Base-by-base conservation (phyloP, 2,329 filamentous ascomycete species). In the Huntiella abstrusa region DNA sequence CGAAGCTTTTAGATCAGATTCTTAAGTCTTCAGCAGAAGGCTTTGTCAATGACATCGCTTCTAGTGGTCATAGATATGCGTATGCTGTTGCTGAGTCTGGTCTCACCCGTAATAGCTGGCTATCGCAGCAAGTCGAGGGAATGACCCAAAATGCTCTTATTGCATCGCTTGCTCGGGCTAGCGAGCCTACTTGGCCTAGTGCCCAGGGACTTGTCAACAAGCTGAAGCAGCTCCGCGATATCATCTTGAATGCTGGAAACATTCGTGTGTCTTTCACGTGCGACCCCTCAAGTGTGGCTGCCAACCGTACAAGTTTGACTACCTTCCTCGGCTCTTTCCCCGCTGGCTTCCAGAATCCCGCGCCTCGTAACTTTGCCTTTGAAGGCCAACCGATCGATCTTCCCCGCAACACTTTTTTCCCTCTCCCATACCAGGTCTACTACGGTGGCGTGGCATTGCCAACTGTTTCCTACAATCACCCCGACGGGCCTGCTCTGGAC, bases 341-440 rank as follows among this genome's bases (percentile, higher is more conserved):
- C 2, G 40, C 6, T 33, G 13, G 42, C n/a, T 40, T 50, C 22
- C 34, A 32, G 8, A 35, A 34, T 1, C 8, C 37, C 11, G 45
- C 34, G 34, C 47, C 47, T 7, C 45, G 34, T 13, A 17, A 47
- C 1, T 45, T 50, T 38, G 45, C 42, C 32, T 48, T 46, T 17
- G 22, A 47, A 17, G 49, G 42, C 5, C 49, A 48, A 35, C 41
- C 48, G 8, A 32, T 48, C 4, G 35, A 41, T 28, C 13, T 49
- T 4, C 22, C 43, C 32, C 67, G 68, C 52, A 91, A 86, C 59
- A 80, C 85, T 0, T 92, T 96, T 63, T 96, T 93, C 63, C 81
- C 88, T 17, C 70, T 98, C 13, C 91, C 91, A 1, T 98, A 94
- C 62, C 91, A 98, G 62, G 91, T 98, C 33, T 95, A 93, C 59